Evolutionary conservation across 2,329 filamentous ascomycete species (phyloP).

Genomic region (Talaromyces sp.): DNA sequence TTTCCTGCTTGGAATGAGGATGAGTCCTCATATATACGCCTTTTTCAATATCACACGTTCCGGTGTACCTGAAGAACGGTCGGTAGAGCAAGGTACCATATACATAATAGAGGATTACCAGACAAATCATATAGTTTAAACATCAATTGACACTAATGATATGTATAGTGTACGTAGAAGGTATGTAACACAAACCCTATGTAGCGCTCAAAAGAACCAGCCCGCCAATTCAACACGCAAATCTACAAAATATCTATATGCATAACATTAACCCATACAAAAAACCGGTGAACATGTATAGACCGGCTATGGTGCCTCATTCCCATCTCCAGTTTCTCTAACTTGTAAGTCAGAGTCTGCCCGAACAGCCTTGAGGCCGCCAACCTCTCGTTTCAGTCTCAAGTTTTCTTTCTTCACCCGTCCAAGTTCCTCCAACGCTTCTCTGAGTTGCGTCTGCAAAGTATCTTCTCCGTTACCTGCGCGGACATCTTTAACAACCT

Average conservation of each 20-base stretch:
- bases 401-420: conserved; percentile 81
- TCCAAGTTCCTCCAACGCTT: conserved; percentile 70
- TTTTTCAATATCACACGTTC: not conserved
- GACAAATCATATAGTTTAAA: not conserved
- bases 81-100: not conserved
- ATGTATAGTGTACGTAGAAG: not conserved
- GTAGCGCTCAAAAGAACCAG: not conserved
- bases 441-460: conserved; percentile 64
- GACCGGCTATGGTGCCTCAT: not conserved
- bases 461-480: conserved; percentile 75
- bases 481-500: conserved; percentile 72
- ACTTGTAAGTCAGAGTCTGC: conserved; percentile 24
- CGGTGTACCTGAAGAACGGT: not conserved
- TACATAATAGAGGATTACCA: not conserved
- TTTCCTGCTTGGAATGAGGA: not conserved
- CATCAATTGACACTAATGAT: not conserved
- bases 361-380: conserved; percentile 57
- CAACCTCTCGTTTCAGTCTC: conserved; percentile 74
- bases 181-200: not conserved
- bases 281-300: not conserved
- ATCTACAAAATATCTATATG: conserved; percentile 1
- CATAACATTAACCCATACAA: not conserved
- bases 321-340: conserved; percentile 21
- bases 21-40: not conserved
- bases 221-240: not conserved